Conservation (phyloP, 441 rosid genomes). For the Kokia cookei region DNA sequence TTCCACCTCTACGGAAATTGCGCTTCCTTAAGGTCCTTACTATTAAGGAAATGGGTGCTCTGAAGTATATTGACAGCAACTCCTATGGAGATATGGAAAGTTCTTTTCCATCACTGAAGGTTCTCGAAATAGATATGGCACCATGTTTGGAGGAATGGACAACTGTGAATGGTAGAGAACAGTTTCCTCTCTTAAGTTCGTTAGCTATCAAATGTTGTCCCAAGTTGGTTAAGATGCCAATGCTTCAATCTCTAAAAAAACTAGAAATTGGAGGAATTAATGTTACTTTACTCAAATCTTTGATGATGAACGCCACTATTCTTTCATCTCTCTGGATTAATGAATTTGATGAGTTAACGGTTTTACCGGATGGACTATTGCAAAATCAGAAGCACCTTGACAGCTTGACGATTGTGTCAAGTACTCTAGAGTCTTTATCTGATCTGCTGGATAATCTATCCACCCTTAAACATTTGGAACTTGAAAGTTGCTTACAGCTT, state of each 20-base stretch:
- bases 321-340: not conserved
- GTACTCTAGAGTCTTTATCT: not conserved
- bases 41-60: no score
- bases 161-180: not conserved
- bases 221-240: slow-evolving; percentile 1
- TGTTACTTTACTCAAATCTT: not conserved
- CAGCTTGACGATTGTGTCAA: rapidly evolving
- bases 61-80: no score
- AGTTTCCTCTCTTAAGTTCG: not conserved
- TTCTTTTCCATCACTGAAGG: no score
- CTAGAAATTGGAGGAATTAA: not conserved
- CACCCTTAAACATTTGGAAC: not conserved
- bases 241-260: not conserved
- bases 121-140: no score
- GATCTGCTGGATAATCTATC: not conserved
- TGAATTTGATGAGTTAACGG: not conserved
- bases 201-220: not conserved
- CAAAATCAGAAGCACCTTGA: slow-evolving; percentile 1
- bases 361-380: not conserved
- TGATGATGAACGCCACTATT: not conserved
- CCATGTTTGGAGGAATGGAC: slow-evolving; percentile 3
- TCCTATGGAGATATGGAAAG: no score
- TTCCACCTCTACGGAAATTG: no score
- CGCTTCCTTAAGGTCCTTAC: no score
- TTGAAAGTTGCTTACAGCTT: not conserved